Percentiles rank a stretch among this genome's conserved stretches.
Evolutionary conservation across 1,139 yeast genomes (phyloP).

Genomic region (Magnusiomyces ingens): DNA sequence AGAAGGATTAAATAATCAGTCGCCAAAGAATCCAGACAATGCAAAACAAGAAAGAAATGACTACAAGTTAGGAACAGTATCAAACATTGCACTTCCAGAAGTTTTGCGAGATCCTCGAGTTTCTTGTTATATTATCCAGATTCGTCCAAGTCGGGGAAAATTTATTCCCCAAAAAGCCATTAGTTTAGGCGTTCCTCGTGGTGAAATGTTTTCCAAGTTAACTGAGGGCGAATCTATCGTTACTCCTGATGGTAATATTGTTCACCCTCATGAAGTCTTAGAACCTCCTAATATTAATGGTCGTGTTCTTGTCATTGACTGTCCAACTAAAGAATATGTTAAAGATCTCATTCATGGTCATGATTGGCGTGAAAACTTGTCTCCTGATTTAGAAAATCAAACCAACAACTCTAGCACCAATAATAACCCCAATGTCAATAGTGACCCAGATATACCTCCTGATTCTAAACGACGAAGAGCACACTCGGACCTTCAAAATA

Average conservation of each 20-base stretch:
- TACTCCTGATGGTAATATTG: slow-evolving; percentile 50
- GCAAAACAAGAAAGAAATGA: slow-evolving; percentile 8
- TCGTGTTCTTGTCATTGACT: slow-evolving; percentile 62
- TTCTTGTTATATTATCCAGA: slow-evolving; percentile 57
- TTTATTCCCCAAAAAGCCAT: slow-evolving; percentile 63
- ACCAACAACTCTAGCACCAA: too few species aligned
- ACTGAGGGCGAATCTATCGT: slow-evolving; percentile 55
- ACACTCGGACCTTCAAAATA: not conserved
- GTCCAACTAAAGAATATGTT: slow-evolving; percentile 56
- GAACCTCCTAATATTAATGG: slow-evolving; percentile 54
- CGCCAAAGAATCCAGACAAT: not conserved
- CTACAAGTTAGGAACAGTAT: not conserved
- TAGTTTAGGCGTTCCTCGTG: slow-evolving; percentile 62
- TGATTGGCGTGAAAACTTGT: slow-evolving; percentile 15
- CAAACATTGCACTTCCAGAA: not conserved
- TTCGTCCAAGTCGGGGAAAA: slow-evolving; percentile 69
- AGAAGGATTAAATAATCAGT: slow-evolving; percentile 9
- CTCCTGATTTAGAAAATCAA: not conserved
- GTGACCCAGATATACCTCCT: slow-evolving; percentile 7
- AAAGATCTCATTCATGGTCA: slow-evolving; percentile 15
- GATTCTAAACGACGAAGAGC: slow-evolving; percentile 9
- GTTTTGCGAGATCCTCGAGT: slow-evolving; percentile 15
- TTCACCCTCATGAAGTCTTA: slow-evolving; percentile 67
- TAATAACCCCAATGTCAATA: not conserved
- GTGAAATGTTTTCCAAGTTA: slow-evolving; percentile 50